Base-by-base conservation (phyloP, 306 rosid genomes). In the Mimosa pudica region DNA sequence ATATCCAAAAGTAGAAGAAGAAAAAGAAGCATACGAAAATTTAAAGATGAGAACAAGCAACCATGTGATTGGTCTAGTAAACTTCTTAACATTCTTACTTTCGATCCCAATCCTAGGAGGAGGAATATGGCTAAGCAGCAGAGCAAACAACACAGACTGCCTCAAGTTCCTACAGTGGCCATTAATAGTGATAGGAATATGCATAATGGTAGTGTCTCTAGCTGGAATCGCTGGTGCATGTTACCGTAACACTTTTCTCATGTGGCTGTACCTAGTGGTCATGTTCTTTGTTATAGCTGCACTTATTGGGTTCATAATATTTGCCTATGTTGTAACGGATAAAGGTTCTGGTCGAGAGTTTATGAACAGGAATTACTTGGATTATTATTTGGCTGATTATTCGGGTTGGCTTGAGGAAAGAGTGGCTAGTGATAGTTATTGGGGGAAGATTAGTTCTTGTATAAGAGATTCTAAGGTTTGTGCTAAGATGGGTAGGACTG, bases 151-250 rank as follows among this genome's bases (percentile, higher is more conserved):
- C 93, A 89, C 97, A 0, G 99, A 95, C 77, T 95, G 99, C 77
- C 90, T 95, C 41, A 87, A 86, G 80, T 95, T 95, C 84, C 99
- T 95, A 1, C 99, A 95, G 76, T 95, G 99, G 99, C 99, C 99
- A 0, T n/a, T 95, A 30, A 92, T 95, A 76, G 54, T 87, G 14
- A 89, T 95, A 58, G 98, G 96, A 0, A 71, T 85, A 6, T 30
- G 88, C 73, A 85, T 95, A 81, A 84, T 95, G 96, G 89, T 89
- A 0, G 84, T 92, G 3, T 95, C 99, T 0, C 48, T 93, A 0
- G 94, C 99, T 0, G 99, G 99, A 2, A 79, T 95, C 61, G 98
- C 89, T 0, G 99, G 98, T 64, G 96, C 99, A 41, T 95, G 99
- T 63, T 95, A 88, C 80, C 90, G 98, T 3, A 92, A 93, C 99